These are phyloP conservation scores for Adiantum capillusveneris DNA, from an alignment of 75 land plant species.

Conservation along the genomic window DNA sequence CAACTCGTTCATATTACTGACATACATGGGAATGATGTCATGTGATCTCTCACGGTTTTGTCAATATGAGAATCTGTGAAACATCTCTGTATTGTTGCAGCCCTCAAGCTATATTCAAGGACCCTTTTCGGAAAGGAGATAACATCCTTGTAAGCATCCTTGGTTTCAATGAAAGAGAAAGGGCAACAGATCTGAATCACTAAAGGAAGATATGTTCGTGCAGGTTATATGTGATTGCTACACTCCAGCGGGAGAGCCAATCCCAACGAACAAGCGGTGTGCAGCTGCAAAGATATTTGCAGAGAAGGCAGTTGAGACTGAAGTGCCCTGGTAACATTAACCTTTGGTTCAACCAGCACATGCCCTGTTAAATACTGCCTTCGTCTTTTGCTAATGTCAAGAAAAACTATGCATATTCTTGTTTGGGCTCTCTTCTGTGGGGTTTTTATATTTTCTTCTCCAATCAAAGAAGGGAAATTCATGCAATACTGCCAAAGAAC, in stretches of 20 bases:
- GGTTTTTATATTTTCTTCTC: too few species aligned
- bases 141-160: slow-evolving; percentile 58
- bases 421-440: too few species aligned
- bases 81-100: too few species aligned
- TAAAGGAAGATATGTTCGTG: background rate
- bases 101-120: slow-evolving; percentile 92
- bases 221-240: slow-evolving; percentile 85
- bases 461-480: too few species aligned
- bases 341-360: background rate
- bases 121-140: slow-evolving; percentile 93
- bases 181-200: background rate
- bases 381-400: too few species aligned
- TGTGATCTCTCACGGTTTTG: too few species aligned
- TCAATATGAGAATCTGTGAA: too few species aligned
- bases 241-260: slow-evolving; percentile 85
- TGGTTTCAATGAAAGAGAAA: background rate
- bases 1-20: too few species aligned
- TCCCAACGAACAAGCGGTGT: slow-evolving; percentile 87
- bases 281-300: slow-evolving; percentile 82
- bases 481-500: too few species aligned
- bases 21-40: too few species aligned
- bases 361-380: background rate
- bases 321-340: slow-evolving; percentile 66
- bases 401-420: too few species aligned
- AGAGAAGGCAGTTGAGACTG: slow-evolving; percentile 46